phyloP scores from a whole-genome alignment of 2,329 filamentous ascomycete species.

The Neofusicoccum sp. region DNA sequence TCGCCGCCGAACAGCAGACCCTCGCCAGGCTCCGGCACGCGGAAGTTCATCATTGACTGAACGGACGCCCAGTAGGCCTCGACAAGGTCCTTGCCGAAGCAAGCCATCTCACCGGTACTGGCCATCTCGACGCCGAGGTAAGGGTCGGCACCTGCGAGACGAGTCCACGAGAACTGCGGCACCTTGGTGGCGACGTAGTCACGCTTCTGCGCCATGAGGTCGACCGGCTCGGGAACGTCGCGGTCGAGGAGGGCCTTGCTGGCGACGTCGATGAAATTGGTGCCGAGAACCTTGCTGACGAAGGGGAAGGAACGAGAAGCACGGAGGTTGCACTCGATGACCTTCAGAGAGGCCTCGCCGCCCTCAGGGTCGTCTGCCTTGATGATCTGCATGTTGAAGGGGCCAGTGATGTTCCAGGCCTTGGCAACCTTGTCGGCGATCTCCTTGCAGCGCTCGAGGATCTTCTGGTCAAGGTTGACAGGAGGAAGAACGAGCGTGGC shows the following conservation, averaged over 20 bases:
- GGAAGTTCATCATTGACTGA: conserved; percentile 99
- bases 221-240: conserved; percentile 77
- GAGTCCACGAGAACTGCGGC: conserved; percentile 98
- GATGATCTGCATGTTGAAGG: conserved; percentile 99
- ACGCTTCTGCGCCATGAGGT: conserved; percentile 85
- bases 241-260: conserved; percentile 87
- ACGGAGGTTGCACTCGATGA: conserved; percentile 97
- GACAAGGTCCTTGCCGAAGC: conserved; percentile 92
- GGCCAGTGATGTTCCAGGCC: conserved; percentile 95
- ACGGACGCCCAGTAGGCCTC: conserved; percentile 97
- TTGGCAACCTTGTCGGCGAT: conserved; percentile 95
- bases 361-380: conserved; percentile 78
- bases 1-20: conserved; percentile 94
- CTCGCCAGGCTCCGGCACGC: conserved; percentile 88
- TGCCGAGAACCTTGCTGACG: conserved; percentile 92
- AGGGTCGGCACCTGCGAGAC: conserved; percentile 92
- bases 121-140: conserved; percentile 98
- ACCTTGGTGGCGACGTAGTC: conserved; percentile 97
- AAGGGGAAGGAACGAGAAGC: conserved; percentile 98
- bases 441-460: conserved; percentile 86
- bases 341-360: conserved; percentile 76
- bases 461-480: conserved; percentile 69
- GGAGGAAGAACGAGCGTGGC: conserved; percentile 92
- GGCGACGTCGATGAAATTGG: conserved; percentile 94
- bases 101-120: conserved; percentile 95